These are phyloP conservation scores for Anethum foeniculum DNA, from an alignment of 140 eudicot species.

Conservation along the genomic window DNA sequence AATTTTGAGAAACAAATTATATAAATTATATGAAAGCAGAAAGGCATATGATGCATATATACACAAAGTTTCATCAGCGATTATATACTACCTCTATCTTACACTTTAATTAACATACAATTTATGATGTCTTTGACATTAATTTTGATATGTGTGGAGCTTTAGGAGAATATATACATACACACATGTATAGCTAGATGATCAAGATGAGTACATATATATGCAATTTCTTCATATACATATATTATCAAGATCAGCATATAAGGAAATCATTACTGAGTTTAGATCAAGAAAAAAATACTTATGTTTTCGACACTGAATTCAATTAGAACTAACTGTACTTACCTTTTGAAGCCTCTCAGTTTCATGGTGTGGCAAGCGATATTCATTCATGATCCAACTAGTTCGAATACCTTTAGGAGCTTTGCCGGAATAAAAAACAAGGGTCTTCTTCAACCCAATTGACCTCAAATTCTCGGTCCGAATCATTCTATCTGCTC, in stretches of 20 bases:
- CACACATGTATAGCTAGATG: neutral
- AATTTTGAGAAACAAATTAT: conserved; percentile 2
- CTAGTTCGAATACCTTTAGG: conserved; percentile 94
- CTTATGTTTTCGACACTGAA: too few relatives aligned
- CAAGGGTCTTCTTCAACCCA: conserved; percentile 89
- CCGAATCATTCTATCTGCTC: conserved; percentile 93
- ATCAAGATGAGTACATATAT: neutral
- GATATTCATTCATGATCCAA: conserved; percentile 98
- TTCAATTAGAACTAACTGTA: neutral
- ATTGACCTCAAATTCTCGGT: conserved; percentile 57
- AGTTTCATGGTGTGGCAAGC: conserved; percentile 87
- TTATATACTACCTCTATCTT: too few relatives aligned
- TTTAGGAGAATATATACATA: too few relatives aligned
- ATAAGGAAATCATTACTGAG: neutral
- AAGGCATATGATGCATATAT: too few relatives aligned
- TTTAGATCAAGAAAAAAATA: neutral
- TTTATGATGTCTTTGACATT: neutral
- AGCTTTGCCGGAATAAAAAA: conserved; percentile 92
- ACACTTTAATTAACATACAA: too few relatives aligned
- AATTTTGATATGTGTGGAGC: neutral
- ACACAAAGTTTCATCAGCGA: too few relatives aligned
- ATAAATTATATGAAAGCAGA: neutral
- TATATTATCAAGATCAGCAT: neutral
- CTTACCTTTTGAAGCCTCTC: conserved; percentile 81
- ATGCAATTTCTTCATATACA: neutral